Evolutionary conservation across 768 basidiomycete species (phyloP).

Genomic region (Russula sp.): DNA sequence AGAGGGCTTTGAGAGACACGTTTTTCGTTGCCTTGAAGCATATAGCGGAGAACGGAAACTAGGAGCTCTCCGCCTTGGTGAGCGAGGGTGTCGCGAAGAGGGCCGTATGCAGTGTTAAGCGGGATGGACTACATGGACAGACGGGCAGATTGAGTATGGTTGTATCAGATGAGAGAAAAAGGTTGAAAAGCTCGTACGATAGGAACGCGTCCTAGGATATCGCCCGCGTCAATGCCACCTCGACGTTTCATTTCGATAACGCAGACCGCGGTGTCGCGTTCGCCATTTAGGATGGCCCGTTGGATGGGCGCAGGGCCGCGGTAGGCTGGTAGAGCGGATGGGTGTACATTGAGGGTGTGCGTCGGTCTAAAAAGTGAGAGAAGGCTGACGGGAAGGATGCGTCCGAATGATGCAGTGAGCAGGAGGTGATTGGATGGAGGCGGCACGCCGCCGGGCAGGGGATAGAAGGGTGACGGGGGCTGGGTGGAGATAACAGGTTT

Average conservation of each 20-base stretch:
- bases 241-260: conserved; percentile 62
- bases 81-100: conserved; percentile 59
- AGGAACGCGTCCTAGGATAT: conserved; percentile 54
- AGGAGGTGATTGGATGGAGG: conserved; percentile 52
- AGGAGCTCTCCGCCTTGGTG: conserved; percentile 64
- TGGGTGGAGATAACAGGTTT: conserved; percentile 36
- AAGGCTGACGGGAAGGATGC: conserved; percentile 65
- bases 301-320: conserved; percentile 94
- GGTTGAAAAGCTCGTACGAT: conserved; percentile 45
- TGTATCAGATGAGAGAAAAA: neutral
- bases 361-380: conserved; percentile 57
- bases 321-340: conserved; percentile 80
- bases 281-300: conserved; percentile 67
- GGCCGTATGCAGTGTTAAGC: conserved; percentile 48
- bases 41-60: conserved; percentile 63
- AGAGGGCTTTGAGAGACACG: conserved; percentile 8
- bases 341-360: conserved; percentile 81
- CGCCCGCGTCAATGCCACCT: conserved; percentile 76
- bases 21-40: conserved; percentile 55
- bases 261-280: conserved; percentile 71
- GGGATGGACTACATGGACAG: conserved; percentile 49
- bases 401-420: conserved; percentile 88
- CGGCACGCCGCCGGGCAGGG: neutral
- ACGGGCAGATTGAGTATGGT: neutral
- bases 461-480: conserved; percentile 43